Evolutionary conservation across 2,329 filamentous ascomycete genomes (phyloP), one percentile per base, ranked within the genome.

Genomic region (Nothophaeocryptopus gaeumannii): DNA sequence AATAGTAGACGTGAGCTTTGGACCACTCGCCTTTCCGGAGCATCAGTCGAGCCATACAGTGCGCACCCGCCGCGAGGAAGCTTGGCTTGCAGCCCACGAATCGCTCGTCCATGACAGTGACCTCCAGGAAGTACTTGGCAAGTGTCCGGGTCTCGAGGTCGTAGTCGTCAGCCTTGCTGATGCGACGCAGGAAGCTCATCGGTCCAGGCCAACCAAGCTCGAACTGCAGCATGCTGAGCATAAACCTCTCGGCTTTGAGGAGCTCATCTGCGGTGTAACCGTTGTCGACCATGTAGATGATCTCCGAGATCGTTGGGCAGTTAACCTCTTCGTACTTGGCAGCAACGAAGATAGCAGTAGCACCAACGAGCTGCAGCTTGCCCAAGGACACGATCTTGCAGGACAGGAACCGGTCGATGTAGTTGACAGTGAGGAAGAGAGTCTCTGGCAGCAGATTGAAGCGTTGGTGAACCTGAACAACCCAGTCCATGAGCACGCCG

Each of bases 301-400:
- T 95, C 75, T 99, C 93, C 54, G 87, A 82, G 15, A 99, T 84
- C 1, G 92, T 96, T 16, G 91, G 93, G 70, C 91, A 96, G 72
- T 96, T 95, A 75, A 99, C 96, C 74, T 99, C 93, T 71, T 99
- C 93, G 67, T 96, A 99, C 73, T 99, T 99, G 61, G 93, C 88
- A 10, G 93, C 93, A 53, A 99, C 85, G 63, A 97, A 91, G 59
- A 99, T 86, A 20, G 93, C 93, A 3, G 93, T 97, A 15, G 93
- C 92, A 39, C 93, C 93, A 44, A 97, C 93, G 12, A 99, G 82
- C 74, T 99, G 93, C 39, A 99, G 79, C 74, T 97, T 97, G 54
- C 87, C 88, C 11, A 97, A 81, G 1, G 93, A 97, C 31, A 99
- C 91, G 33, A 96, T 84, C 76, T 99, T 99, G 75, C 82, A 83